phyloP scores from a whole-genome alignment of 495 filamentous ascomycete genomes.

The Aspergillus saccharolyticus region DNA sequence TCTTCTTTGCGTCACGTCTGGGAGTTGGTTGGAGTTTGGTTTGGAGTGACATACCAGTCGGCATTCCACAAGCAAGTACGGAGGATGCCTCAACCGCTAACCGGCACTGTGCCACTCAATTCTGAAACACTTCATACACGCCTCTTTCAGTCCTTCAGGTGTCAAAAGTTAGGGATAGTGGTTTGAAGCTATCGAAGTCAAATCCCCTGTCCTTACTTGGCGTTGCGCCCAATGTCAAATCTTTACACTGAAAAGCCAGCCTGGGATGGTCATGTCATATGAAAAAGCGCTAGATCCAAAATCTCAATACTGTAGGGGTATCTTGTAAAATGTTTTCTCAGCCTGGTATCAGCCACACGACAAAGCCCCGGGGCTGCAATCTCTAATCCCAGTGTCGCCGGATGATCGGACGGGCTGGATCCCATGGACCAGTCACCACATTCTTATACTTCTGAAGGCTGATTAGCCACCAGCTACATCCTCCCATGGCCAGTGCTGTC shows the following conservation, averaged over 20 bases:
- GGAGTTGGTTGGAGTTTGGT: background rate
- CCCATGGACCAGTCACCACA: constrained; percentile 96
- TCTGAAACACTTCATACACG: background rate
- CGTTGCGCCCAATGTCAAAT: background rate
- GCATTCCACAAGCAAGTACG: background rate
- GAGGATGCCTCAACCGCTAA: background rate
- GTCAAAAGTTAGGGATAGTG: background rate
- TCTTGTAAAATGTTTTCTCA: constrained; percentile 8
- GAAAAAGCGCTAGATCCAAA: background rate
- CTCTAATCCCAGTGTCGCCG: constrained; percentile 53
- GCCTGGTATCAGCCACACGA: background rate
- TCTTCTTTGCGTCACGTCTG: background rate
- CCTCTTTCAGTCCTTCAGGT: too few relatives aligned
- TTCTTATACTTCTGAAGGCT: constrained; percentile 98
- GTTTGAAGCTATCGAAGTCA: background rate
- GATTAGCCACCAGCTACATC: constrained; percentile 97
- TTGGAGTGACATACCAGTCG: background rate
- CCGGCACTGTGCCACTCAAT: background rate
- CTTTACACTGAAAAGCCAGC: background rate
- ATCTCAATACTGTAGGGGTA: background rate
- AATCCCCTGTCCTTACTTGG: background rate
- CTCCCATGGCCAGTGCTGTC: constrained; percentile 76
- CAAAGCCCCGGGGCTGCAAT: background rate
- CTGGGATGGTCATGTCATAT: background rate
- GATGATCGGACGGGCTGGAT: constrained; percentile 84